Conservation (phyloP, 2,329 filamentous ascomycete species). For the Balansia obtecta region DNA sequence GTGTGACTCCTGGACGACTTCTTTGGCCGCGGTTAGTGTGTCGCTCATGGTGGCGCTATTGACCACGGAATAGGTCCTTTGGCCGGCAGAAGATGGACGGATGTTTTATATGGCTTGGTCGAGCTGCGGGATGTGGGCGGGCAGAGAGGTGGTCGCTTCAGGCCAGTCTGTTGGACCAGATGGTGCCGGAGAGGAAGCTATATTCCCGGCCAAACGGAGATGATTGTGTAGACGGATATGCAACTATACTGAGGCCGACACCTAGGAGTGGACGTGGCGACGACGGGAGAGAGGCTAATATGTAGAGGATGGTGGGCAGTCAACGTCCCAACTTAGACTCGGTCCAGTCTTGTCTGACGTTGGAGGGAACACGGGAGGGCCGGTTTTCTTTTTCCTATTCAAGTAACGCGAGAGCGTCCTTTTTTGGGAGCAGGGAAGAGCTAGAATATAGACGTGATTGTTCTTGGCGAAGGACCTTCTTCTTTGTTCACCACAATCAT, state of each 20-base stretch:
- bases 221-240: not conserved
- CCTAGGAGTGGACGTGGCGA: no score
- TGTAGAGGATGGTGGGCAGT: not conserved
- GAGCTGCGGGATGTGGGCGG: not conserved
- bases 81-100: not conserved
- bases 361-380: not conserved
- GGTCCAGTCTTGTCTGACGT: not conserved
- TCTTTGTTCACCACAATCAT: not conserved
- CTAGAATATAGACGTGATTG: not conserved
- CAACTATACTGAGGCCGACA: not conserved
- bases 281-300: not conserved
- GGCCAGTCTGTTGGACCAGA: not conserved
- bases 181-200: not conserved
- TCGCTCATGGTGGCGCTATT: not conserved
- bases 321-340: not conserved
- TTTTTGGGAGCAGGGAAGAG: not conserved
- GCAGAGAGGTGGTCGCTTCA: not conserved
- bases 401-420: not conserved
- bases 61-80: not conserved
- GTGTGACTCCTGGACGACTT: not conserved
- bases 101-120: not conserved
- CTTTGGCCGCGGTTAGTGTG: not conserved
- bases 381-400: not conserved
- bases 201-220: not conserved
- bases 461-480: not conserved